These are phyloP conservation scores for Aspergillus baeticus DNA, from an alignment of 495 filamentous ascomycete genomes.

Conservation along the genomic window DNA sequence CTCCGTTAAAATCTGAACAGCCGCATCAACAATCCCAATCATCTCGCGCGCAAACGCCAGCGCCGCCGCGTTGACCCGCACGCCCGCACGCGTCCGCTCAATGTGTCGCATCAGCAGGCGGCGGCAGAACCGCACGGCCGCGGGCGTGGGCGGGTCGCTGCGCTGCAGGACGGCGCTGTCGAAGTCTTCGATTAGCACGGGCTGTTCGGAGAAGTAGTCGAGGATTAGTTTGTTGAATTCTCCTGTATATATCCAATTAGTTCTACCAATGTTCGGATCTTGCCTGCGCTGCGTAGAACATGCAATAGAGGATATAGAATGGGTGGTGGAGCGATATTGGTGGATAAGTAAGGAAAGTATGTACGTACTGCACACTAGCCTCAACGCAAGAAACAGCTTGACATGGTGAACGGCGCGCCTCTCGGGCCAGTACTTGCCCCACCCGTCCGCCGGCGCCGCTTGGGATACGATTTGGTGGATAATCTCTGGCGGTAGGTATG, in stretches of 20 bases:
- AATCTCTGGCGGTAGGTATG: not conserved
- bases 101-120: not conserved
- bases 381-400: not conserved
- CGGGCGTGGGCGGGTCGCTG: not conserved
- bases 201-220: not conserved
- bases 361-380: slow-evolving; percentile 6
- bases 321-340: too few relatives aligned
- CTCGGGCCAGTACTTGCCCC: slow-evolving; percentile 1
- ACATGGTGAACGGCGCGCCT: not conserved
- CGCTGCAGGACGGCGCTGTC: not conserved
- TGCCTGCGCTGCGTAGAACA: too few relatives aligned
- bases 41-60: not conserved
- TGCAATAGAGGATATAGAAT: too few relatives aligned
- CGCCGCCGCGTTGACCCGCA: not conserved
- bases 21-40: not conserved
- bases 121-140: not conserved
- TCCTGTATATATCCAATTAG: not conserved
- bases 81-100: not conserved
- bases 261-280: too few relatives aligned
- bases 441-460: not conserved
- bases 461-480: not conserved
- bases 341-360: too few relatives aligned
- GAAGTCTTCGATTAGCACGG: not conserved
- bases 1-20: not conserved
- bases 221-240: not conserved